These are phyloP conservation scores for Pyrenophora tritici-repentis DNA, from an alignment of 2,329 filamentous ascomycete genomes.

Conservation along the genomic window DNA sequence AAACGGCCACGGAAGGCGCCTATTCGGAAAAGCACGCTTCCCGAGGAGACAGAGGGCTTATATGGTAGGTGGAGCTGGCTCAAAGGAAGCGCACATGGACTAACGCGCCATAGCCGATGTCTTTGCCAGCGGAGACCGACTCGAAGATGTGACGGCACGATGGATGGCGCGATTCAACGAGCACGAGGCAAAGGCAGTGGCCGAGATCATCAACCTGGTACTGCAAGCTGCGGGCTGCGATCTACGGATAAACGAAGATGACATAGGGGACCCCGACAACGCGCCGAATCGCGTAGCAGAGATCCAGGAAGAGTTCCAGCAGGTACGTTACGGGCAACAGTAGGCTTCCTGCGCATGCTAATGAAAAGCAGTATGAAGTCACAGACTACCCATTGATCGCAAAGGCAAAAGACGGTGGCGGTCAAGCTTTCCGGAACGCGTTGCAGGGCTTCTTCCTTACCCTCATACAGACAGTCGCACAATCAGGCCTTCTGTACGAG, in stretches of 20 bases:
- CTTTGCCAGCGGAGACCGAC: slow-evolving; percentile 59
- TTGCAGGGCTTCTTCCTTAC: slow-evolving; percentile 79
- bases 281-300: slow-evolving; percentile 77
- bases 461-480: slow-evolving; percentile 77
- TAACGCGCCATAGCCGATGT: slow-evolving; percentile 58
- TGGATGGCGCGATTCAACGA: slow-evolving; percentile 64
- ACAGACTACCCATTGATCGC: slow-evolving; percentile 92
- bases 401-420: slow-evolving; percentile 75
- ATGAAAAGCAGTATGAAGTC: slow-evolving; percentile 65
- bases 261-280: slow-evolving; percentile 89
- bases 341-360: slow-evolving; percentile 5
- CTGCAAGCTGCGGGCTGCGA: slow-evolving; percentile 77
- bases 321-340: slow-evolving; percentile 56
- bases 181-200: slow-evolving; percentile 59
- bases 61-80: slow-evolving; percentile 53
- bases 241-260: slow-evolving; percentile 75
- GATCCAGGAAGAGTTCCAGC: slow-evolving; percentile 85
- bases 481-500: slow-evolving; percentile 79
- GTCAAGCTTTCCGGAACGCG: slow-evolving; percentile 75
- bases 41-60: slow-evolving; percentile 58
- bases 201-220: slow-evolving; percentile 66
- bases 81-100: slow-evolving; percentile 7
- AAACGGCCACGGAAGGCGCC: slow-evolving; percentile 56
- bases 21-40: slow-evolving; percentile 57
- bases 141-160: slow-evolving; percentile 61